Evolutionary conservation across 176 grass and related monocot genomes (phyloP), one percentile per base, ranked within the genome.

Genomic region (Triticum dicoccoides): DNA sequence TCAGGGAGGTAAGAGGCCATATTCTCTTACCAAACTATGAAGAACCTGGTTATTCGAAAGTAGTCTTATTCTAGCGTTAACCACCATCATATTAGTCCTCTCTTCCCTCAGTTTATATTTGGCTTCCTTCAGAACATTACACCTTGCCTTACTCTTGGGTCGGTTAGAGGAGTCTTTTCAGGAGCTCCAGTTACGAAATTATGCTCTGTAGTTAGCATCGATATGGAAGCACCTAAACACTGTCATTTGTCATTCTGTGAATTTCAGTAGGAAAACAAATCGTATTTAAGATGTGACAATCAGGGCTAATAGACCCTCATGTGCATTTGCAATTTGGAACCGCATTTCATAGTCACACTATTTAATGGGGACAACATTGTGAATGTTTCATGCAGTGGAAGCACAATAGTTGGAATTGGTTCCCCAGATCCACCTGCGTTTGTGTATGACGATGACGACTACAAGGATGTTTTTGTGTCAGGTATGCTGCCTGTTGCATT

Each of bases 381-480:
- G 45, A 6, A 18, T 89, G 24, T 86, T 33, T 70, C 52, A 81
- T 89, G 69, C 93, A 99, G 97, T 89, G 97, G 97, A 85, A 99
- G 97, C 81, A 99, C 97, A 33, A 91, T 97, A 38, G 94, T 99
- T 69, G 97, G 94, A 33, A 76, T 99, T 23, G 97, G 97, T 89
- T 94, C 90, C 9, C 97, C 94, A 20, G 94, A 99, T 73, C 97
- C 97, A 11, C 97, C 97, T 71, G 79, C 97, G 34, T 99, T 99
- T 54, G 77, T 97, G 54, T 94, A 97, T 13, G 92, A 99, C 15
- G 97, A 99, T 70, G 94, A 93, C 4, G 97, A 99, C 62, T 96
- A 99, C 59, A 94, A 94, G 87, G 94, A 99, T 90, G 92, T 96
- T 73, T 99, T 94, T 63, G 86, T 93, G 14, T 99, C 97, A 79